Conservation (phyloP, 164 flowering plant genomes). For the Paratinospora sagittata region DNA sequence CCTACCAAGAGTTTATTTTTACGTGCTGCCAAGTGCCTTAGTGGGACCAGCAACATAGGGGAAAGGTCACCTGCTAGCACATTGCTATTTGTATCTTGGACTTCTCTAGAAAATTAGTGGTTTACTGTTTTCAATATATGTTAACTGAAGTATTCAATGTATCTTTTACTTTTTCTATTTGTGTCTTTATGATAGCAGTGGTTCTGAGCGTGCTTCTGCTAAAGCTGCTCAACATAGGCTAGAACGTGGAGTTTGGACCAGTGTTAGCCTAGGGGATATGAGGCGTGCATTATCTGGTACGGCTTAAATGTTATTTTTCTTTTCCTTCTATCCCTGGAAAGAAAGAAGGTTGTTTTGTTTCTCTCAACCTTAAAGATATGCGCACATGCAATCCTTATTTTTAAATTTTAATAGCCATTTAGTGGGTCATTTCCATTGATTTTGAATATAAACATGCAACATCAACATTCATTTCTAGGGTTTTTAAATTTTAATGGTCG, state of each 20-base stretch:
- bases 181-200: conserved; percentile 32
- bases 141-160: not conserved
- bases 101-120: not conserved
- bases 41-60: conserved; percentile 26
- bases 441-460: too few relatives aligned
- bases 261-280: conserved; percentile 75
- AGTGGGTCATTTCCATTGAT: not conserved
- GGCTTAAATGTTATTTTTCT: not conserved
- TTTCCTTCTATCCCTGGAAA: not conserved
- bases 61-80: conserved; percentile 38
- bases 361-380: not conserved
- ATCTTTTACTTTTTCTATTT: not conserved
- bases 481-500: not conserved
- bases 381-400: not conserved
- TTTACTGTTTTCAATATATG: conserved; percentile 1
- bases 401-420: not conserved
- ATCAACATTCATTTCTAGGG: not conserved
- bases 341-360: not conserved
- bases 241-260: conserved; percentile 87
- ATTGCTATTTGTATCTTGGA: conserved; percentile 7
- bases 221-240: conserved; percentile 86
- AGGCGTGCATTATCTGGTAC: conserved; percentile 78
- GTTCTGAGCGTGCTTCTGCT: conserved; percentile 69
- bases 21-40: conserved; percentile 58
- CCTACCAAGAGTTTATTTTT: conserved; percentile 50